Conservation (phyloP, 2,329 filamentous ascomycete species). For the Hypocrella siamensis region DNA sequence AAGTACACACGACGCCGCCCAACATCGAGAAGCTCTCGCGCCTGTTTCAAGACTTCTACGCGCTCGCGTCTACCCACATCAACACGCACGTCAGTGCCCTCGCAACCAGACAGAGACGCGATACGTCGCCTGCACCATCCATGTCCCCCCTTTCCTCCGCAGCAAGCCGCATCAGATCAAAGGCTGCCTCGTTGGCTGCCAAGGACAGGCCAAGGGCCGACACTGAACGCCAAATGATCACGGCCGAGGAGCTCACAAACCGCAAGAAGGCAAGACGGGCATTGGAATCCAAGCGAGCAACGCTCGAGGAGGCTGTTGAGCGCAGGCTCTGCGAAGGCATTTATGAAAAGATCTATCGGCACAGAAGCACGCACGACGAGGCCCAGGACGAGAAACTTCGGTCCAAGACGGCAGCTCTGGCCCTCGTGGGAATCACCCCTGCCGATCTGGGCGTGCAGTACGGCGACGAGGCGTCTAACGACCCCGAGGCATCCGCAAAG, state of each 20-base stretch:
- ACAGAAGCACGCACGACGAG: conserved; percentile 83
- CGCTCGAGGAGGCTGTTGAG: conserved; percentile 85
- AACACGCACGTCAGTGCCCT: conserved; percentile 73
- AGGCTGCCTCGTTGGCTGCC: conserved; percentile 36
- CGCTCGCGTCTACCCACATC: conserved; percentile 64
- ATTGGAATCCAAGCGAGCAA: conserved; percentile 59
- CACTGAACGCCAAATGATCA: conserved; percentile 71
- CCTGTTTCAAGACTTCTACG: conserved; percentile 93
- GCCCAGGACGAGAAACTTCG: conserved; percentile 87
- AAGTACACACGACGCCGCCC: conserved; percentile 70
- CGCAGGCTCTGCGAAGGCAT: conserved; percentile 70
- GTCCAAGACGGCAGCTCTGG: conserved; percentile 81
- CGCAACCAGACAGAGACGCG: conserved; percentile 57
- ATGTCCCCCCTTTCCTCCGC: conserved; percentile 39
- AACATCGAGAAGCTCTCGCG: conserved; percentile 67
- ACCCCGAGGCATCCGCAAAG: conserved; percentile 40
- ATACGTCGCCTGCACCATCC: conserved; percentile 39
- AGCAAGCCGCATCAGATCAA: conserved; percentile 38
- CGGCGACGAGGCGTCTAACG: conserved; percentile 37
- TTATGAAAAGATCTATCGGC: conserved; percentile 80
- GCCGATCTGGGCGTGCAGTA: conserved; percentile 71
- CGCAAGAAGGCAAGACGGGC: conserved; percentile 63
- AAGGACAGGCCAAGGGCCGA: conserved; percentile 35
- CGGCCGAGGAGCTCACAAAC: conserved; percentile 66
- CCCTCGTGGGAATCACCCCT: conserved; percentile 80